Percentiles rank a stretch among this genome's conserved stretches.
Conservation (phyloP, 139 green algal genomes). For the Picochlorum sp. region DNA sequence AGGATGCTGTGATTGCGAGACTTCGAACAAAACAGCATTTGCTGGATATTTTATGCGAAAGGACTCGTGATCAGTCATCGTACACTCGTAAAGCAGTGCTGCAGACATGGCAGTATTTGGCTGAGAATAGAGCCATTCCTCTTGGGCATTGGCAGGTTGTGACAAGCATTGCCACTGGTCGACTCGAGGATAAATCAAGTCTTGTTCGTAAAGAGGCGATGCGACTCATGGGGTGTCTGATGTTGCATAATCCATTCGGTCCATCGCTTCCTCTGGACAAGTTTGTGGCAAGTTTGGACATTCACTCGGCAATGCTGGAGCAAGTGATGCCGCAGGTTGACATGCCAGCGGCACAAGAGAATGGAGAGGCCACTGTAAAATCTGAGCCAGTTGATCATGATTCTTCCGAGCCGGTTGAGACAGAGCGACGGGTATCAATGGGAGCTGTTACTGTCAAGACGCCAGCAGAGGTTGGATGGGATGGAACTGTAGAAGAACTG, state of each 20-base stretch:
- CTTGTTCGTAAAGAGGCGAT: conserved; percentile 70
- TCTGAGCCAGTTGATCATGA: conserved; percentile 10
- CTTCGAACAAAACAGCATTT: conserved; percentile 66
- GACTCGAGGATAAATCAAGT: conserved; percentile 74
- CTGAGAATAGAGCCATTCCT: conserved; percentile 38
- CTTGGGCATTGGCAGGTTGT: conserved; percentile 61
- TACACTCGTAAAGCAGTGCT: conserved; percentile 53
- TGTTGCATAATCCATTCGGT: conserved; percentile 72
- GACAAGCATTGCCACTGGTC: conserved; percentile 48
- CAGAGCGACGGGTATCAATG: conserved; percentile 23
- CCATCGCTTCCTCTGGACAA: conserved; percentile 31
- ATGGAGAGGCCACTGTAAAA: conserved; percentile 2
- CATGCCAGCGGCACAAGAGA: conserved; percentile 3
- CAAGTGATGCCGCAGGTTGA: neutral
- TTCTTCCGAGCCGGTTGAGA: neutral
- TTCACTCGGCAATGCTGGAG: conserved; percentile 33
- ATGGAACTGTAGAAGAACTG: conserved; percentile 33
- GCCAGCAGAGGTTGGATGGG: conserved; percentile 20
- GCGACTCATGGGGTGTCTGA: conserved; percentile 54
- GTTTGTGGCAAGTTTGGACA: conserved; percentile 25
- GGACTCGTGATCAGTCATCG: conserved; percentile 49
- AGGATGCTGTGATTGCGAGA: conserved; percentile 23
- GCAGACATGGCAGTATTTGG: conserved; percentile 67
- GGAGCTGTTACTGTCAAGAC: conserved; percentile 13
- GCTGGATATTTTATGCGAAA: conserved; percentile 60